Evolutionary conservation across 805 yeast species (phyloP), one percentile per base, ranked within the genome.

Genomic region (Danielozyma ontarioensis): DNA sequence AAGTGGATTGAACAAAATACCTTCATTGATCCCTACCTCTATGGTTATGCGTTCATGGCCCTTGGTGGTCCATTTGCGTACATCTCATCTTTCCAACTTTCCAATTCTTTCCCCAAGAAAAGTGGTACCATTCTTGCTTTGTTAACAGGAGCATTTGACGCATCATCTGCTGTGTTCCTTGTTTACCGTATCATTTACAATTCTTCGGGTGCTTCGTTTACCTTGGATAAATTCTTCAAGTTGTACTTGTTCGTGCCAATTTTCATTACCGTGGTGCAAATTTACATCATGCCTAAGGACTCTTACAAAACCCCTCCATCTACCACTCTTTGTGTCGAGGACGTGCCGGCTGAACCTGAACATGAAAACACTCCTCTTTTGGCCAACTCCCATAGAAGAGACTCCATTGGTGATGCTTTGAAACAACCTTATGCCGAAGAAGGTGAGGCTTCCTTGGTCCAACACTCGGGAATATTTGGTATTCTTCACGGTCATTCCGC

Each of bases 31-130:
- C 79, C 80, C 2, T 74, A 72, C 49, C 42, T 74, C 27, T 34
- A 68, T 28, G 80, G 79, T 6, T 74, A 72, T 44, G 65, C 70
- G 1, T 56, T 59, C 5, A 61, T 74, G 73, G 76, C 80, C 1
- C 59, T 74, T 35, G 80, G 79, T 22, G 80, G 80, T 3, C 79
- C 80, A 13, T 74, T 74, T 53, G 64, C 74, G 1, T 74, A 56
- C 51, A 74, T 74, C 42, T 72, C 79, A 6, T 67, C 74, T 5
- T 74, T 74, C 55, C 80, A 74, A 50, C 61, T 74, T 36, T 72
- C 79, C 16, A 74, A 74, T 45, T 62, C 79, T 3, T 74, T 74
- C 51, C 80, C 80, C 2, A 58, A 63, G 31, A 64, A 64, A 32
- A 68, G 76, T 13, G 80, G 80, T 5, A 53, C 71, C 11, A 62